A percentile compares a stretch with the other conserved stretches of the same genome.
Evolutionary conservation across 108 stramenopile genomes (phyloP).

Genomic region (Phaeodactylum tricornutum): DNA sequence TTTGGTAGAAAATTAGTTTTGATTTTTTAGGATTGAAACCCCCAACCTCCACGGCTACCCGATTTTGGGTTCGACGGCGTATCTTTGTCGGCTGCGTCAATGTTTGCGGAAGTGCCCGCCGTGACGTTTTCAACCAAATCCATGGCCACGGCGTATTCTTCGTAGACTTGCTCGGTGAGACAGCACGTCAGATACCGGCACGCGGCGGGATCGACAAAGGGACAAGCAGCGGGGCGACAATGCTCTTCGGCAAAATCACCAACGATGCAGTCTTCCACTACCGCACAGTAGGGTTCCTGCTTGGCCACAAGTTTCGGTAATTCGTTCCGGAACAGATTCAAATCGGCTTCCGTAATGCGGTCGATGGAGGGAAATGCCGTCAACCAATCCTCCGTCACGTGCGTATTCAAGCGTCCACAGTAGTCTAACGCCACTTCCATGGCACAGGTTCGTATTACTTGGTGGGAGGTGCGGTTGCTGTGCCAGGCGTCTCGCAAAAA

Average conservation of each 20-base stretch:
- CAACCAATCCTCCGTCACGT: conserved; percentile 32
- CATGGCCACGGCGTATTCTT: too few species aligned
- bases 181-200: conserved; percentile 54
- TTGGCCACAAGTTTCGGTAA: conserved; percentile 14
- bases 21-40: too few species aligned
- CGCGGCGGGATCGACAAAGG: conserved; percentile 47
- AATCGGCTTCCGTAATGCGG: background rate
- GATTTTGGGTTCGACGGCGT: too few species aligned
- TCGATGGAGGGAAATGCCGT: background rate
- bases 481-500: conserved; percentile 41
- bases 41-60: too few species aligned
- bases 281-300: conserved; percentile 53
- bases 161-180: too few species aligned
- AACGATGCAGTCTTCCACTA: conserved; percentile 44
- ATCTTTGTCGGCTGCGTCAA: too few species aligned
- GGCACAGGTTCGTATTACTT: conserved; percentile 43
- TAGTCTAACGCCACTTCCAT: conserved; percentile 59
- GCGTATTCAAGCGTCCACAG: conserved; percentile 46
- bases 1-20: too few species aligned
- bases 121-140: too few species aligned
- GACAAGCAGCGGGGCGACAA: conserved; percentile 56
- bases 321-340: background rate
- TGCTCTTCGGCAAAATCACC: conserved; percentile 22
- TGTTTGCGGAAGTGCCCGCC: too few species aligned
- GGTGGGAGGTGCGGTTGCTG: background rate